Percentiles rank a stretch among this genome's conserved stretches.
phyloP scores from a whole-genome alignment of 495 filamentous ascomycete genomes.

The Recurvomyces mirabilis region DNA sequence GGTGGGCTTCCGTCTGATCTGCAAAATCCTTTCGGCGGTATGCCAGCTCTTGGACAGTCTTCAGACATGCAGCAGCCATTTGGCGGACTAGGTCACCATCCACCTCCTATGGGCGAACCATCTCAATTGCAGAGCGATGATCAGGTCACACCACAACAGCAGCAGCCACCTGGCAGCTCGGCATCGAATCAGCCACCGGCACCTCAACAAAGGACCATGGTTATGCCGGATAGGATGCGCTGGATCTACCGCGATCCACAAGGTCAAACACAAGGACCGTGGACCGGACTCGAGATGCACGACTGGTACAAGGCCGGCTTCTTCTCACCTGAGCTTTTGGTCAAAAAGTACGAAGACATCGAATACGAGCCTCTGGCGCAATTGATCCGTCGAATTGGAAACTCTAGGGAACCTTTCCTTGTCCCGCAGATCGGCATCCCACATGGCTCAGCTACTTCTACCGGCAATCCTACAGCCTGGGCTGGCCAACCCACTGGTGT shows the following conservation, averaged over 20 bases:
- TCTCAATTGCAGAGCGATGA: background rate
- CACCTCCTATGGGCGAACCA: background rate
- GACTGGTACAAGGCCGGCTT: constrained; percentile 99
- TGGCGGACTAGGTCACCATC: constrained; percentile 10
- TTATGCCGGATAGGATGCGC: constrained; percentile 98
- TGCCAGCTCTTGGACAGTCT: background rate
- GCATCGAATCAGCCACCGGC: constrained; percentile 48
- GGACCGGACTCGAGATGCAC: constrained; percentile 95
- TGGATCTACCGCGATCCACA: constrained; percentile 97
- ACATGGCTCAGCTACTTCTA: constrained; percentile 45
- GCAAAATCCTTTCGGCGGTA: constrained; percentile 1
- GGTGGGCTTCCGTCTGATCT: background rate
- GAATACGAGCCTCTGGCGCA: constrained; percentile 96
- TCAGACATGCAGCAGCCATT: background rate
- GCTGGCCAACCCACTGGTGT: constrained; percentile 36
- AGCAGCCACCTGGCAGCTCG: constrained; percentile 22
- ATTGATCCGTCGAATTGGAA: constrained; percentile 89
- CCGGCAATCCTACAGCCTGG: constrained; percentile 29
- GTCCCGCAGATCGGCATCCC: constrained; percentile 93
- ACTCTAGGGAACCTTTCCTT: constrained; percentile 92
- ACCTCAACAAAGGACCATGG: constrained; percentile 75
- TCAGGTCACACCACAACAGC: background rate
- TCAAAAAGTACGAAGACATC: constrained; percentile 82
- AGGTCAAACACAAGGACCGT: constrained; percentile 83
- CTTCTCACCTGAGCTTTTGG: constrained; percentile 85